Evolutionary conservation across 2,329 filamentous ascomycete species (phyloP), one percentile per base, ranked within the genome.

Genomic region (Trichoderma lentiforme): DNA sequence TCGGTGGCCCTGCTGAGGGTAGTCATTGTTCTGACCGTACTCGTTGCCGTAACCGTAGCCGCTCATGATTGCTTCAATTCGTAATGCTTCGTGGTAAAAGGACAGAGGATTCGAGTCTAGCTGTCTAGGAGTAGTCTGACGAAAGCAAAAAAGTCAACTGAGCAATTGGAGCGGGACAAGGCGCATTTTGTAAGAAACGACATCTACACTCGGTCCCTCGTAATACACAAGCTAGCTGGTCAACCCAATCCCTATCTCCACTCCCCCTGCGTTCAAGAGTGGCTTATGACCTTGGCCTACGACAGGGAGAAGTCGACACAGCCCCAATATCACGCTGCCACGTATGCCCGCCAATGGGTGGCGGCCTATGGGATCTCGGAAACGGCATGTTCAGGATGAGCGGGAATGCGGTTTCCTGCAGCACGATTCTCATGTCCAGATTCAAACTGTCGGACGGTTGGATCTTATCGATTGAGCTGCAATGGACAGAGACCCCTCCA

Each of bases 321-420:
- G 69, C 63, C 71, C 71, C 71, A 72, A 72, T 72, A 72, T 72
- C 26, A 43, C 71, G 60, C 57, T 72, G 71, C 71, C 71, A 72
- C 71, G 71, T 72, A 72, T 72, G 26, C 30, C 39, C 24, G 57
- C 56, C 26, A 62, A 51, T 36, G 18, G 28, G 39, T 70, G 66
- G 66, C 66, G 43, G 28, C 67, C 67, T 61, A 62, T 70, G 30
- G 36, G 14, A 36, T 21, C 26, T 12, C 15, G 34, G 57, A 3
- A 18, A 43, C 39, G 39, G 39, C 39, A 43, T 43, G 15, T 43
- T 32, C 14, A 24, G 28, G 36, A 60, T 21, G 53, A 21, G 15
- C 28, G 21, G 57, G 39, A 70, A 62, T 51, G 36, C 24, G 30
- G 15, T 24, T 36, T 28, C 6, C 21, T 53, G 18, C 57, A 34